Conservation (phyloP, 495 filamentous ascomycete species). For the Daldinia caldariorum region DNA sequence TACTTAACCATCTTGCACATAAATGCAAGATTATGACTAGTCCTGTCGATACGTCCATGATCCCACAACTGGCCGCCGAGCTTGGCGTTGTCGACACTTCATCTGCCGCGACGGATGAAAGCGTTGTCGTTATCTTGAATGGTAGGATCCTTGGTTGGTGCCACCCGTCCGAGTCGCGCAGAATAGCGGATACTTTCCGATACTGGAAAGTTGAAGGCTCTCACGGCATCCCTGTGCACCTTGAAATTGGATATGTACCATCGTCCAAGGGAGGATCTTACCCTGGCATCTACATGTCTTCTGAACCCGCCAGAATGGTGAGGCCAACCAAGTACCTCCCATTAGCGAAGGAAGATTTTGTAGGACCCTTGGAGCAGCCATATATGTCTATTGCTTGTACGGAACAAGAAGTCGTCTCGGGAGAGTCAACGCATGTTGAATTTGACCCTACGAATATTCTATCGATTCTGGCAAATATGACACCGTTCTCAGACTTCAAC, state of each 20-base stretch:
- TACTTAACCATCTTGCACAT: conserved; percentile 95
- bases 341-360: conserved; percentile 81
- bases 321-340: conserved; percentile 92
- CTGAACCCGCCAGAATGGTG: conserved; percentile 83
- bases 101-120: conserved; percentile 78
- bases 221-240: conserved; percentile 81
- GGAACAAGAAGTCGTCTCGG: conserved; percentile 82
- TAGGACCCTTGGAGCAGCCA: conserved; percentile 94
- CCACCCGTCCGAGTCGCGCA: conserved; percentile 78
- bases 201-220: conserved; percentile 95
- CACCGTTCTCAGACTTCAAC: conserved; percentile 98
- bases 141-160: conserved; percentile 91
- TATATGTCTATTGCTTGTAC: conserved; percentile 97
- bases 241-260: conserved; percentile 93
- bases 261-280: conserved; percentile 89
- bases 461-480: conserved; percentile 98
- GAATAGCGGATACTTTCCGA: conserved; percentile 83
- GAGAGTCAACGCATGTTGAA: conserved; percentile 92
- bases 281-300: conserved; percentile 94
- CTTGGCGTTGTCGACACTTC: conserved; percentile 79
- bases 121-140: conserved; percentile 87
- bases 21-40: conserved; percentile 89
- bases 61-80: conserved; percentile 76
- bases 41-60: conserved; percentile 71
- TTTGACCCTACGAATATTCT: conserved; percentile 96